Base-by-base conservation (phyloP, 208 protist genomes). In the Crithidia mellificae region DNA sequence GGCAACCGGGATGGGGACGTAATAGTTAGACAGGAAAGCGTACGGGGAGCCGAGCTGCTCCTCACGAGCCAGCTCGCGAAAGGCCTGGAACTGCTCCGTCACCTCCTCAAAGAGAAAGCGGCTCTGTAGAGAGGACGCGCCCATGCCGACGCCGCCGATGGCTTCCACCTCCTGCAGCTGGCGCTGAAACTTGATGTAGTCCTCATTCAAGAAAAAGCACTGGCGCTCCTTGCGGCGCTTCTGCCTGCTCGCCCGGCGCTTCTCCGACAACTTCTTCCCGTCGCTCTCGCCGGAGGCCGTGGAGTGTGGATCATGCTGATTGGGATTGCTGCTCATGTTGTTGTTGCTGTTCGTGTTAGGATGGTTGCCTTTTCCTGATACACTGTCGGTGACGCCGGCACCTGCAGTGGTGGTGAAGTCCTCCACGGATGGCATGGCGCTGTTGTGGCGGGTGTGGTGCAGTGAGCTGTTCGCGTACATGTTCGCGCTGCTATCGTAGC, bases 11-110 rank as follows among this genome's bases (percentile, higher is more conserved):
- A 96, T 83, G 19, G 82, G 85, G 38, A 92, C 50, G 54, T 85
- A 87, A 47, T 89, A 78, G 56, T 77, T 84, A n/a, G 83, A 85
- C 11, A 96, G 80, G 54, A 96, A 96, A 6, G 76, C 82, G 74
- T 94, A 94, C 7, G 91, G 91, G 0, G 79, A 78, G 51, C 78
- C 47, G 20, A 96, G 74, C 68, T 77, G 78, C 58, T 81, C 83
- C 66, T 88, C 84, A 17, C 69, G 44, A 3, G 65, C 63, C 24
- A 93, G 67, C 61, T 88, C 73, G 36, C 83, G 67, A 71, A 89
- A 96, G 11, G 91, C 34, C 53, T 85, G 70, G 64, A 87, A 94
- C 66, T 96, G 91, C 65, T 93, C 88, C 12, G 51, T 64, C 19
- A 93, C 77, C 66, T 93, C 84, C 30, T 94, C 76, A 32, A 80